phyloP scores from a whole-genome alignment of 2,329 filamentous ascomycete genomes.

The Biscogniauxia sp. region DNA sequence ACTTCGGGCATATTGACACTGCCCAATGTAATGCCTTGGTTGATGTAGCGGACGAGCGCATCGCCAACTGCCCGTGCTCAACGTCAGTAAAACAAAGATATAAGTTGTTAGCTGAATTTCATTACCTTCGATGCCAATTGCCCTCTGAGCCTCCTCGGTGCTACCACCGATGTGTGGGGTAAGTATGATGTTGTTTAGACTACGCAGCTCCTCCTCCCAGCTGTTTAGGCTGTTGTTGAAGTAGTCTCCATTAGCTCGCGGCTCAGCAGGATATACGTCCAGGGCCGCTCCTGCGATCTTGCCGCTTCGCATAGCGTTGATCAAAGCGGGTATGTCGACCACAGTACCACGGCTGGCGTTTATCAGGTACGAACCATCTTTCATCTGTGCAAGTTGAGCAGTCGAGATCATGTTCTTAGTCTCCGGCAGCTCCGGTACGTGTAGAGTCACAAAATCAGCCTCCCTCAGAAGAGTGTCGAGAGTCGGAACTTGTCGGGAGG shows the following conservation, averaged over 20 bases:
- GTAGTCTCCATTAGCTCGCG: slow-evolving; percentile 90
- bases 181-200: slow-evolving; percentile 87
- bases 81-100: slow-evolving; percentile 10
- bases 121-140: slow-evolving; percentile 83
- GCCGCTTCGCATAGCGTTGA: slow-evolving; percentile 80
- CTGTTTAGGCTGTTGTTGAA: slow-evolving; percentile 80
- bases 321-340: slow-evolving; percentile 88
- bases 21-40: slow-evolving; percentile 86
- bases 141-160: slow-evolving; percentile 94
- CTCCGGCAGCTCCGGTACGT: slow-evolving; percentile 91
- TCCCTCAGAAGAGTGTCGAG: slow-evolving; percentile 73
- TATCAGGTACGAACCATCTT: slow-evolving; percentile 87
- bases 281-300: slow-evolving; percentile 93
- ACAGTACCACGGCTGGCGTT: slow-evolving; percentile 94
- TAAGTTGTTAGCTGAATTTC: slow-evolving; percentile 9
- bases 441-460: slow-evolving; percentile 90
- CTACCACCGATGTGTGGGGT: slow-evolving; percentile 97
- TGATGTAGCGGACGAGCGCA: slow-evolving; percentile 89
- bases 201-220: slow-evolving; percentile 83
- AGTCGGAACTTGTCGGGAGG: slow-evolving; percentile 75
- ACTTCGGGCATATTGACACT: slow-evolving; percentile 98
- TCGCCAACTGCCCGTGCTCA: slow-evolving; percentile 62
- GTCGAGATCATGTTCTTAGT: slow-evolving; percentile 90
- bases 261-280: slow-evolving; percentile 94
- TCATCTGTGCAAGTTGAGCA: slow-evolving; percentile 81